Conservation (phyloP, 371 early-diverging fungal species). For the Smittium culicis region DNA sequence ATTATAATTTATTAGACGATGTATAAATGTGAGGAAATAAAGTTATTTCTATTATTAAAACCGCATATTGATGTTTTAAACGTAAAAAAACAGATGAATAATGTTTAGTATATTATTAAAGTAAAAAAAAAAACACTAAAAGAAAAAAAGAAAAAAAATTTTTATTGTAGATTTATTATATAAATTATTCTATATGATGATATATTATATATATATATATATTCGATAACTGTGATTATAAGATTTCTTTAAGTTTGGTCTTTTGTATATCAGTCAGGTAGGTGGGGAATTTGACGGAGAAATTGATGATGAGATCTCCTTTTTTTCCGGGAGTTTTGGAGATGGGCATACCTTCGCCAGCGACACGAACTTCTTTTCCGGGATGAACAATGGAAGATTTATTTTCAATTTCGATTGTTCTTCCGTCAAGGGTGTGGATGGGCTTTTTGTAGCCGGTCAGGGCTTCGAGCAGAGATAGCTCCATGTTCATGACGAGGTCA, state of each 20-base stretch:
- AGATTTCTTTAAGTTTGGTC: slow-evolving; percentile 37
- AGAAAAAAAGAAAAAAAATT: too few species aligned
- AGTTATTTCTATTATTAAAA: too few species aligned
- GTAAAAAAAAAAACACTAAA: too few species aligned
- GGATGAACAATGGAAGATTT: slow-evolving; percentile 47
- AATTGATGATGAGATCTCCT: slow-evolving; percentile 71
- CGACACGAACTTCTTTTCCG: slow-evolving; percentile 55
- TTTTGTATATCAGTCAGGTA: slow-evolving; percentile 57
- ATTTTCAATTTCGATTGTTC: slow-evolving; percentile 49
- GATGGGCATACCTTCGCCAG: slow-evolving; percentile 88
- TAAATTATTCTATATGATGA: too few species aligned
- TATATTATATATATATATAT: too few species aligned
- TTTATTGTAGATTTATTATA: too few species aligned
- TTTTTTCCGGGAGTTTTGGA: slow-evolving; percentile 63
- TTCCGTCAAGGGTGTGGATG: slow-evolving; percentile 65
- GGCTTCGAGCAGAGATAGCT: slow-evolving; percentile 64
- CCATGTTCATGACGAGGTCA: slow-evolving; percentile 50
- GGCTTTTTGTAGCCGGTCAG: slow-evolving; percentile 59
- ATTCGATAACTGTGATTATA: too few species aligned
- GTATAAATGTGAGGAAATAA: too few species aligned
- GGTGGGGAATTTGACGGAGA: slow-evolving; percentile 67
- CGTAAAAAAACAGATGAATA: too few species aligned
- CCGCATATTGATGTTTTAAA: too few species aligned
- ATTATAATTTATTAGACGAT: too few species aligned
- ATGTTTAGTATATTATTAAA: too few species aligned